These are phyloP conservation scores for Trichoderma sp. DNA, from an alignment of 2,329 filamentous ascomycete genomes.

Conservation along the genomic window DNA sequence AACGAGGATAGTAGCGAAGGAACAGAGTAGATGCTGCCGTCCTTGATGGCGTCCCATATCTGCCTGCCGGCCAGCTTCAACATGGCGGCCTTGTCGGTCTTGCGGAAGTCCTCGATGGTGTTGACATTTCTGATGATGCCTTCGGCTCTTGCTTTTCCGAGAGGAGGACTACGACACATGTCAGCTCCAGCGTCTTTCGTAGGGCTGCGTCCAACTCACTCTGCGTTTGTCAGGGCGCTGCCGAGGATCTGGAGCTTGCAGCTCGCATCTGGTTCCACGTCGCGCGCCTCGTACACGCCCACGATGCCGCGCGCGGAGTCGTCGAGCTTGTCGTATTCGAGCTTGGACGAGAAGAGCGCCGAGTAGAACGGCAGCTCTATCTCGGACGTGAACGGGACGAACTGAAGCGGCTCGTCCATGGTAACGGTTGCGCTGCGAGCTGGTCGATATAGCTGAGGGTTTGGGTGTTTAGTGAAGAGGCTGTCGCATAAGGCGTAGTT, in stretches of 20 bases:
- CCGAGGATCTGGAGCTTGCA: constrained; percentile 89
- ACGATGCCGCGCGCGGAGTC: constrained; percentile 85
- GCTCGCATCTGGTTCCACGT: constrained; percentile 72
- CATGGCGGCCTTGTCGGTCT: constrained; percentile 75
- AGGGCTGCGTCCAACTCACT: constrained; percentile 59
- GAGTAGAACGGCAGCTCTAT: constrained; percentile 96
- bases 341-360: constrained; percentile 87
- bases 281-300: constrained; percentile 84
- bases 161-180: constrained; percentile 58
- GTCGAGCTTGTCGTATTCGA: constrained; percentile 95
- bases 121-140: constrained; percentile 96
- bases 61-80: constrained; percentile 78
- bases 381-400: constrained; percentile 88
- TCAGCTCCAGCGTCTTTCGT: constrained; percentile 37
- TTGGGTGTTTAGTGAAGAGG: not conserved
- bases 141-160: constrained; percentile 77
- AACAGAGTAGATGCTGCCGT: constrained; percentile 93
- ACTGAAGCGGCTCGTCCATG: constrained; percentile 63
- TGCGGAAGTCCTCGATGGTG: constrained; percentile 90
- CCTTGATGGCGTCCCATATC: constrained; percentile 97
- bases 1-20: constrained; percentile 91
- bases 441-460: not conserved
- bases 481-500: not conserved
- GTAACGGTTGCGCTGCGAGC: constrained; percentile 33
- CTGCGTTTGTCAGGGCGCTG: constrained; percentile 78